Conservation (phyloP, 148 eudicot species). For the Arctostaphylos glauca region DNA sequence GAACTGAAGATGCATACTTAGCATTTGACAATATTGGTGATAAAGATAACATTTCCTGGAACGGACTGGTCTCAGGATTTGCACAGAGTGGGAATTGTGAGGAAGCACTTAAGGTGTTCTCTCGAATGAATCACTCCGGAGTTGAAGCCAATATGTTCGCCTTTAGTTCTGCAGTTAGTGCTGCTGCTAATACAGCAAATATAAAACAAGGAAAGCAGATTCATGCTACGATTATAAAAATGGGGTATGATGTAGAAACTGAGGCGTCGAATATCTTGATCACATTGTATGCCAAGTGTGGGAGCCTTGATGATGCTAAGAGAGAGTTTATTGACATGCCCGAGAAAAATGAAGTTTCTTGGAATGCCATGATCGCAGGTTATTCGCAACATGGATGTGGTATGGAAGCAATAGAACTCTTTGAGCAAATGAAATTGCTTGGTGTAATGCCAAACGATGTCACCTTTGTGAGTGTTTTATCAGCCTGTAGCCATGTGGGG, state of each 20-base stretch:
- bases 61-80: conserved; percentile 78
- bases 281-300: conserved; percentile 78
- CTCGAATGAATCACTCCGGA: conserved; percentile 58
- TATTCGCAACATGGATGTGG: conserved; percentile 68
- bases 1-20: conserved; percentile 56
- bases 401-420: conserved; percentile 53
- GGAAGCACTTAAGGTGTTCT: conserved; percentile 69
- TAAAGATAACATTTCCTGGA: conserved; percentile 82
- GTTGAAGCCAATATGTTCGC: conserved; percentile 69
- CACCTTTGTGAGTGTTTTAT: conserved; percentile 71
- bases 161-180: conserved; percentile 83
- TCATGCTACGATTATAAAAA: conserved; percentile 68
- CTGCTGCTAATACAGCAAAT: conserved; percentile 71
- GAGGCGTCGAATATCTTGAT: conserved; percentile 82
- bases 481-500: conserved; percentile 93
- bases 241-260: conserved; percentile 56
- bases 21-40: conserved; percentile 60
- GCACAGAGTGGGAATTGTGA: conserved; percentile 73
- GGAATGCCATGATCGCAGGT: conserved; percentile 88
- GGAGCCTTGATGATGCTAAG: conserved; percentile 66
- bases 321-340: conserved; percentile 57
- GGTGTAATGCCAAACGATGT: conserved; percentile 65
- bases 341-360: conserved; percentile 64
- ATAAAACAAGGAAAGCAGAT: conserved; percentile 74
- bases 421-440: conserved; percentile 61